Conservation (phyloP, 306 rosid genomes). For the Sphenostylis stenocarpa region DNA sequence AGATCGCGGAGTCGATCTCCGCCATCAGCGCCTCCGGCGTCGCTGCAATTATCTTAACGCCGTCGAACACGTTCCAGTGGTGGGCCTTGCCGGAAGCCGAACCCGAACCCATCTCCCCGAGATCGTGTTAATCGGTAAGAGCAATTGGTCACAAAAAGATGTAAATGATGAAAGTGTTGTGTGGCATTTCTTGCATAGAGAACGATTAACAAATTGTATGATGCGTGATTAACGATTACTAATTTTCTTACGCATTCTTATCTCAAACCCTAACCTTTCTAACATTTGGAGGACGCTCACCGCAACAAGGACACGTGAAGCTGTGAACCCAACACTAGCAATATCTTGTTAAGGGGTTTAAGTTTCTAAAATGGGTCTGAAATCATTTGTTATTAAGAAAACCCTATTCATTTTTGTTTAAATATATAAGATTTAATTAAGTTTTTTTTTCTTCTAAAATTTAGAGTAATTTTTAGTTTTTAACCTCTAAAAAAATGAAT, state of each 20-base stretch:
- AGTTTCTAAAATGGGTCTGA: too few relatives aligned
- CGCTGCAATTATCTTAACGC: constrained; percentile 62
- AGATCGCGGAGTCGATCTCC: constrained; percentile 80
- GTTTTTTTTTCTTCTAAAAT: too few relatives aligned
- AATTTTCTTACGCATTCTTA: not conserved
- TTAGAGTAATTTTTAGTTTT: too few relatives aligned
- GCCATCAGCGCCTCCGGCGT: constrained; percentile 78
- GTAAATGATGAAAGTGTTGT: not conserved
- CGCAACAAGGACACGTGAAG: not conserved
- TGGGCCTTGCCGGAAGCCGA: constrained; percentile 40
- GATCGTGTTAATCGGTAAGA: not conserved
- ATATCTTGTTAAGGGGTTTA: too few relatives aligned
- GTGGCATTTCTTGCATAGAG: not conserved
- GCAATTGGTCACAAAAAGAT: not conserved
- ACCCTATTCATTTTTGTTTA: too few relatives aligned
- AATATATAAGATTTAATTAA: too few relatives aligned
- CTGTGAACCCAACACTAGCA: too few relatives aligned
- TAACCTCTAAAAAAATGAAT: too few relatives aligned
- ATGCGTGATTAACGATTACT: not conserved
- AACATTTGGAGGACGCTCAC: not conserved
- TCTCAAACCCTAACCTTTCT: not conserved
- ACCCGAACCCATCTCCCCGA: constrained; percentile 24
- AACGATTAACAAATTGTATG: not conserved
- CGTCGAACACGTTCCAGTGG: constrained; percentile 71
- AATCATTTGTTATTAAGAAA: too few relatives aligned